These are phyloP conservation scores for Cylindrotheca fusiformis DNA, from an alignment of 108 stramenopile genomes.

Conservation along the genomic window DNA sequence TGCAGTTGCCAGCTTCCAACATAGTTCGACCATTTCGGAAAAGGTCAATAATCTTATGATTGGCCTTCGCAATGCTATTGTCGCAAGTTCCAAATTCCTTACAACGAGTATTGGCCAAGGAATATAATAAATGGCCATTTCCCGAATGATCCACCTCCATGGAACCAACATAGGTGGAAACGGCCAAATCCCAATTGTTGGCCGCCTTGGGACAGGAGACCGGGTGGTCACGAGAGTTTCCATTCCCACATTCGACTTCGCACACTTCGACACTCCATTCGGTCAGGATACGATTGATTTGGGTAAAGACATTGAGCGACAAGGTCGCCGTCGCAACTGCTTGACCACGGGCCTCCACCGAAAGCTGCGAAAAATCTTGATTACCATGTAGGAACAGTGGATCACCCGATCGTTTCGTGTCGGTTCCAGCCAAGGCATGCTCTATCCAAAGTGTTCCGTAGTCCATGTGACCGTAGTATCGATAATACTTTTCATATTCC, in stretches of 20 bases:
- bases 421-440: constrained; percentile 11
- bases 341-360: constrained; percentile 24
- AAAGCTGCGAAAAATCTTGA: constrained; percentile 34
- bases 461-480: constrained; percentile 51
- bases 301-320: constrained; percentile 57
- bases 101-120: constrained; percentile 60
- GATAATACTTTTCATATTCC: constrained; percentile 45
- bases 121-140: constrained; percentile 26
- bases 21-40: constrained; percentile 23
- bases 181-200: constrained; percentile 39
- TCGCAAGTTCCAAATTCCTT: constrained; percentile 50
- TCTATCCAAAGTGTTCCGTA: constrained; percentile 57
- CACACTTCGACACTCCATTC: constrained; percentile 59
- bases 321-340: constrained; percentile 32
- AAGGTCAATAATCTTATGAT: constrained; percentile 35
- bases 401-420: constrained; percentile 1
- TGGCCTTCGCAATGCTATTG: constrained; percentile 34
- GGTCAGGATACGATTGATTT: constrained; percentile 45
- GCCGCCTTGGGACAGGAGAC: no score
- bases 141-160: constrained; percentile 37
- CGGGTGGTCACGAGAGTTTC: no score
- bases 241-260: constrained; percentile 17
- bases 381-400: constrained; percentile 32
- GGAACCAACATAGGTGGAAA: constrained; percentile 26
- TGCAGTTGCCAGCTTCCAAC: constrained; percentile 39